Evolutionary conservation across 352 stramenopile genomes (phyloP), one percentile per base, ranked within the genome.

Genomic region (Phytophthora megakarya): DNA sequence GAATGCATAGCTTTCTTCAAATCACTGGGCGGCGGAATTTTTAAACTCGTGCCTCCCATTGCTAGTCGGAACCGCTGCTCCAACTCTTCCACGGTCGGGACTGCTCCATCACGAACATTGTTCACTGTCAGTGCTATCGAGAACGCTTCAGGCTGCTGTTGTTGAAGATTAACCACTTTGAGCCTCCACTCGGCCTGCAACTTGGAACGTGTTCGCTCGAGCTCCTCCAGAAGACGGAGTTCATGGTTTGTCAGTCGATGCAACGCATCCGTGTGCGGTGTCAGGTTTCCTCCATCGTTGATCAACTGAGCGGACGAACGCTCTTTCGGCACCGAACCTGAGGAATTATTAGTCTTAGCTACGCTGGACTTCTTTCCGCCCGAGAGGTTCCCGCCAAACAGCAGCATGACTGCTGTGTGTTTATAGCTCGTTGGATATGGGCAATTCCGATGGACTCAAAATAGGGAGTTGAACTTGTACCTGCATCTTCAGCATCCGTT

Each of bases 181-280:
- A 90, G 62, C 2, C 78, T 65, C 81, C 83, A 90, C 54, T 93
- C 82, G 1, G 73, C 65, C 42, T 90, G 78, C 19, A 93, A 72
- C 51, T 84, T 90, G 25, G 69, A 73, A 0, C 85, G 71, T 22
- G 85, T 93, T 13, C 85, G 72, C 39, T 93, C 81, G n/a, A 93
- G 70, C 55, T 93, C 85, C 26, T 92, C 85, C 7, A 93, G 65
- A 44, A 93, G 58, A 6, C 83, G 79, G 16, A 91, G 63, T 37
- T 93, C 85, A 72, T 93, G 85, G 63, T 92, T 88, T 0, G 82
- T 91, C 12, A 93, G 71, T 0, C 83, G 79, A 37, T 87, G 78
- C 12, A 93, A 71, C 12, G 79, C 70, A 49, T 93, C 85, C 0
- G 85, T 83, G 49, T 86, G 77, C 5, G 81, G 76, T 6, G 81